Evolutionary conservation across 192 early-diverging fungal species (phyloP), one percentile per base, ranked within the genome.

Genomic region (Umbelopsis vinacea): DNA sequence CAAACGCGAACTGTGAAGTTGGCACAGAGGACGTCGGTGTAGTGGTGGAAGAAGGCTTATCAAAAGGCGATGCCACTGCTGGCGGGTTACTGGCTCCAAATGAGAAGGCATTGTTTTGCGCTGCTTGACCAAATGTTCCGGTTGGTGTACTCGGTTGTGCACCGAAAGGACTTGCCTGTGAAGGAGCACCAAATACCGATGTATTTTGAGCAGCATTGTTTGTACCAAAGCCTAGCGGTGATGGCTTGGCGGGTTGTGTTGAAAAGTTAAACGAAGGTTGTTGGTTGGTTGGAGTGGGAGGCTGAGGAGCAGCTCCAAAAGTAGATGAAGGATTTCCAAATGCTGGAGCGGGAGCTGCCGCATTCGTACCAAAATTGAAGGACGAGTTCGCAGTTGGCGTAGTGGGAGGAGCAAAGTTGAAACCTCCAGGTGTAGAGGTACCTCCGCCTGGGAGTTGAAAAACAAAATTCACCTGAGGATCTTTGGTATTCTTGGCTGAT

Each of bases 401-500:
- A 19, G 57, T n/a, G 1, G 57, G 57, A 37, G 33, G 29, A 37
- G 57, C 57, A 63, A 63, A 63, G 57, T 63, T 63, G 33, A 63
- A 63, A 19, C 57, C 57, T 63, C 57, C 57, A 63, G 57, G 57
- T 19, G 57, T 63, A 22, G 26, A 37, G 8, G 57, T 29, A 1
- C 57, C 57, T 37, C 57, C 57, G 14, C 15, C 57, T 63, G 57
- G 57, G 57, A 63, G 57, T 63, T 63, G 57, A 63, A 63, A 63
- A 26, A 63, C 57, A 37, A 63, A 63, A 29, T 63, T 63, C 29
- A 63, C 57, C 12, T 63, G 57, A 14, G 57, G 57, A 63, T 63
- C 57, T 63, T 63, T 63, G 57, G 57, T n/a, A n/a, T 63, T 63
- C 33, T 63, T 63, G 26, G 29, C 57, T 63, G 57, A 63, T 63